A percentile compares a stretch with the other conserved stretches of the same genome.
Evolutionary conservation across 768 basidiomycete species (phyloP).

Genomic region (Termitomyces sp.): DNA sequence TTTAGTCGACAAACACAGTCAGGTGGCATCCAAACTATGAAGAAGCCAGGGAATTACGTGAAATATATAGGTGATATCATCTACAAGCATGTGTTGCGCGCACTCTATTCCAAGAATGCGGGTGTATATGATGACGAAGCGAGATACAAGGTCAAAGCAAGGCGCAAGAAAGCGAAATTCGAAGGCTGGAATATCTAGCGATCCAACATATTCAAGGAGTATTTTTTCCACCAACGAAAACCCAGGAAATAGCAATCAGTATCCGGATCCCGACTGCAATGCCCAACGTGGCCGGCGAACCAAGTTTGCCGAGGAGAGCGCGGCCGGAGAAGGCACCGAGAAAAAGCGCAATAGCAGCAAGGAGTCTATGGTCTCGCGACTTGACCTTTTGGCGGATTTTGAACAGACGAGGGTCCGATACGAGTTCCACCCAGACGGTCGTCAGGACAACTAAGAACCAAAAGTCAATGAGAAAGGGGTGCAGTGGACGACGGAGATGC

Average conservation of each 20-base stretch:
- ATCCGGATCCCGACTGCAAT: conserved; percentile 59
- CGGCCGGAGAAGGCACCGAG: conserved; percentile 68
- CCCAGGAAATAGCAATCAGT: conserved; percentile 58
- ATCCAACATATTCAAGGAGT: background rate
- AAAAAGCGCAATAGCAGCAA: conserved; percentile 50
- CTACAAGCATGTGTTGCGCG: background rate
- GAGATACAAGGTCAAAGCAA: background rate
- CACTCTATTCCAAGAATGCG: background rate
- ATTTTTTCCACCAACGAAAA: conserved; percentile 50
- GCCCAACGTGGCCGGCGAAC: conserved; percentile 61
- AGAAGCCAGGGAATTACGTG: background rate
- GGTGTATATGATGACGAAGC: background rate
- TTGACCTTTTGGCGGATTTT: conserved; percentile 43
- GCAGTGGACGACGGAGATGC: background rate
- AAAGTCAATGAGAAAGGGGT: background rate
- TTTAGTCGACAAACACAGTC: background rate
- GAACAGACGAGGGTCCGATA: conserved; percentile 45
- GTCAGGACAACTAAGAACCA: conserved; percentile 65
- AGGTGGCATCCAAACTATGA: background rate
- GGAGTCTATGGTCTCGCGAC: conserved; percentile 10
- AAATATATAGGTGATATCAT: background rate
- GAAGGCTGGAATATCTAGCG: background rate
- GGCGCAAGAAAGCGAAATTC: background rate
- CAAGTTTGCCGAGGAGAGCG: conserved; percentile 55
- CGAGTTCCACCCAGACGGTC: conserved; percentile 88